These are phyloP conservation scores for Platanthera guangdongensis DNA, from an alignment of 106 monocot genomes.

Conservation along the genomic window DNA sequence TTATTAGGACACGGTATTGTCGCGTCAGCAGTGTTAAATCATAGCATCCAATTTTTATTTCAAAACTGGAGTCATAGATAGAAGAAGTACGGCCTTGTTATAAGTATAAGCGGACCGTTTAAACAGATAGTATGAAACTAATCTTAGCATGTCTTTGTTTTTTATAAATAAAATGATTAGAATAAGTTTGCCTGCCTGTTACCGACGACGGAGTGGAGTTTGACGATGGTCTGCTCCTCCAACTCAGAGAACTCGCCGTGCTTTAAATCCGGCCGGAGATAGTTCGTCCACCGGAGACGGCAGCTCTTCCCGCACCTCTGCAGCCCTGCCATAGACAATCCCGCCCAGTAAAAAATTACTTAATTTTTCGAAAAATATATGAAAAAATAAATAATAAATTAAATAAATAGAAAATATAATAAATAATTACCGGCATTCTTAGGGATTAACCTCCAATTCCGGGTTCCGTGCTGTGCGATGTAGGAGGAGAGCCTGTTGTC, in stretches of 20 bases:
- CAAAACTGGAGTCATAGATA: too few relatives aligned
- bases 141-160: too few relatives aligned
- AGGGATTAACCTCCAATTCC: constrained; percentile 94
- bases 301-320: constrained; percentile 98
- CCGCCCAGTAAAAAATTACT: too few relatives aligned
- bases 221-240: constrained; percentile 90
- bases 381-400: too few relatives aligned
- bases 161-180: background rate
- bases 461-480: constrained; percentile 88
- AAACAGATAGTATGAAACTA: too few relatives aligned
- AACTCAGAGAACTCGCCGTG: constrained; percentile 79
- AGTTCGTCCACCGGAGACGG: constrained; percentile 96
- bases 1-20: too few relatives aligned
- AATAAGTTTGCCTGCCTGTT: constrained; percentile 37
- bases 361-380: too few relatives aligned
- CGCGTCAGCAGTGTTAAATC: too few relatives aligned
- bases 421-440: constrained; percentile 75
- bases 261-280: constrained; percentile 92
- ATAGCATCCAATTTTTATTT: too few relatives aligned
- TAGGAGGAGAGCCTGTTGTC: constrained; percentile 95
- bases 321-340: constrained; percentile 31
- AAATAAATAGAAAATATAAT: background rate
- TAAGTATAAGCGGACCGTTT: too few relatives aligned
- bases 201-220: constrained; percentile 84
- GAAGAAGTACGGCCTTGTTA: too few relatives aligned